Percentiles rank a stretch among this genome's conserved stretches.
Evolutionary conservation across 129 eudicot genomes (phyloP).

Genomic region (Rutidosis leptorrhynchoides): DNA sequence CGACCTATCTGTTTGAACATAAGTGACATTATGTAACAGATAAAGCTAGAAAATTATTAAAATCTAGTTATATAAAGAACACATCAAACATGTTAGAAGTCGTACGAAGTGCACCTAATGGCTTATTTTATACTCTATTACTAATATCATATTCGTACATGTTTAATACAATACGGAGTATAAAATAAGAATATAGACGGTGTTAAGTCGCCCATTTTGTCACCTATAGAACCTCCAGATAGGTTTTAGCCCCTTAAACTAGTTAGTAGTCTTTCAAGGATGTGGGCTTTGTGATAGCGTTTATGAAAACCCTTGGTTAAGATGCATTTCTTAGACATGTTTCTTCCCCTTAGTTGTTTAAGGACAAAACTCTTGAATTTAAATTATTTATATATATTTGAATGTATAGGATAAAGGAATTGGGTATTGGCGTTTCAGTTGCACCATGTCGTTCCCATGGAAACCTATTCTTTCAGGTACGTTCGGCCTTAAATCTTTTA

Average conservation of each 20-base stretch:
- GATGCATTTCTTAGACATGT: background rate
- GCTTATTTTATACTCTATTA: too few relatives aligned
- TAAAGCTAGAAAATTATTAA: too few relatives aligned
- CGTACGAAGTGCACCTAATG: too few relatives aligned
- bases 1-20: background rate
- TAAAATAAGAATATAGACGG: too few relatives aligned
- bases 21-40: background rate
- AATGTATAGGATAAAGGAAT: constrained; percentile 81
- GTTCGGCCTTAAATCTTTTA: background rate
- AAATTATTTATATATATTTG: background rate
- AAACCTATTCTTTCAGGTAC: constrained; percentile 94
- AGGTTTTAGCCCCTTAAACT: background rate
- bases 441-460: constrained; percentile 94
- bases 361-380: constrained; percentile 10
- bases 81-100: too few relatives aligned
- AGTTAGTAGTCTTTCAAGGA: background rate
- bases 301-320: background rate
- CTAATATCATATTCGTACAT: too few relatives aligned
- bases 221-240: background rate
- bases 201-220: background rate
- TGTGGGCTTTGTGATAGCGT: background rate
- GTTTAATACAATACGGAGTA: too few relatives aligned
- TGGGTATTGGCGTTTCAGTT: constrained; percentile 97
- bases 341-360: constrained; percentile 3
- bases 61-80: too few relatives aligned